A percentile compares a stretch with the other conserved stretches of the same genome.
phyloP scores from a whole-genome alignment of 2,329 filamentous ascomycete genomes.

The Bertia moriformis region DNA sequence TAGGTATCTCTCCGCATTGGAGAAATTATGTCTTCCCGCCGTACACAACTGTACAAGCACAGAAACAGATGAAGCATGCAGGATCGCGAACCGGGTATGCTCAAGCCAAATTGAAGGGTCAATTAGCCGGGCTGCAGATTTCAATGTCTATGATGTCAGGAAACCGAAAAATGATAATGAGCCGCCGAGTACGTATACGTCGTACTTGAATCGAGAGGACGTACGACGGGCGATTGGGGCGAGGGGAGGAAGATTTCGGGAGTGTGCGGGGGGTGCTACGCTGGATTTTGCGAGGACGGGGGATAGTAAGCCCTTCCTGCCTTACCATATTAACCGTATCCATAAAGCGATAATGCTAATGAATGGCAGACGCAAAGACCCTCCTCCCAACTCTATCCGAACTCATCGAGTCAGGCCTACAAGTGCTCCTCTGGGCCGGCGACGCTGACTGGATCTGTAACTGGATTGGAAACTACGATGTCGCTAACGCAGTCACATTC shows the following conservation, averaged over 20 bases:
- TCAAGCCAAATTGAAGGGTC: slow-evolving; percentile 10
- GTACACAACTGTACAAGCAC: slow-evolving; percentile 7
- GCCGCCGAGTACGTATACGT: slow-evolving; percentile 22
- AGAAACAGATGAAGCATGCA: slow-evolving; percentile 12
- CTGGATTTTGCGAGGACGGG: slow-evolving; percentile 22
- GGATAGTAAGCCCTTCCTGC: slow-evolving; percentile 14
- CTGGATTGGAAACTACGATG: slow-evolving; percentile 33
- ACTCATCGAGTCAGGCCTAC: slow-evolving; percentile 30
- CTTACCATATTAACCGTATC: slow-evolving; percentile 16
- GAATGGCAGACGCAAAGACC: too few species aligned
- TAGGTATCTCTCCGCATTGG: slow-evolving; percentile 5
- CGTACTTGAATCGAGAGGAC: slow-evolving; percentile 19
- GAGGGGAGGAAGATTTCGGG: slow-evolving; percentile 19
- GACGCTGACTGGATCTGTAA: slow-evolving; percentile 45
- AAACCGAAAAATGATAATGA: slow-evolving; percentile 17
- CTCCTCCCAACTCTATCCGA: slow-evolving; percentile 25
- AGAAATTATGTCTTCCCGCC: slow-evolving; percentile 9
- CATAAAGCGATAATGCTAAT: too few species aligned
- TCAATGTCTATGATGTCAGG: slow-evolving; percentile 31
- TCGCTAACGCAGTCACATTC: slow-evolving; percentile 29
- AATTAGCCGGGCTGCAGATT: slow-evolving; percentile 11
- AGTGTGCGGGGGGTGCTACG: slow-evolving; percentile 21
- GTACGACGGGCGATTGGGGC: slow-evolving; percentile 29
- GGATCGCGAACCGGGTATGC: slow-evolving; percentile 10
- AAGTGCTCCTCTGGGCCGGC: slow-evolving; percentile 36